Conservation (phyloP, 2,329 filamentous ascomycete genomes). For the Apiospora arundinis region DNA sequence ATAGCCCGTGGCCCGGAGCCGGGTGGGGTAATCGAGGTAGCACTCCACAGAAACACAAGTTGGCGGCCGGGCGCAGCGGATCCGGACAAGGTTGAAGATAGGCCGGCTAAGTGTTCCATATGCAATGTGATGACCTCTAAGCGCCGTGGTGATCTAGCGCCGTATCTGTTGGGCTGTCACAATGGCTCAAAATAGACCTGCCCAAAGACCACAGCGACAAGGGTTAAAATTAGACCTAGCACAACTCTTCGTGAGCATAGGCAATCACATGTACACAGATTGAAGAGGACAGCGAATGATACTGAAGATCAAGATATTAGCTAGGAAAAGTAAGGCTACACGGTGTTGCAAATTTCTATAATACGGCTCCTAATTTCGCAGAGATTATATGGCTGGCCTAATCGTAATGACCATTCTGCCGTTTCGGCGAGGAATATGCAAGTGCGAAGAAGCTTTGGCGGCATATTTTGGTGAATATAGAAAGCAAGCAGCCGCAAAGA, state of each 20-base stretch:
- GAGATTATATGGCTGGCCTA: not conserved
- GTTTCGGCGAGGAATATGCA: slow-evolving; percentile 8
- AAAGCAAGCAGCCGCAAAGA: slow-evolving; percentile 7
- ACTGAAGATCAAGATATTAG: not conserved
- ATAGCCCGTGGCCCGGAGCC: not conserved
- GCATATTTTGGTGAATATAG: slow-evolving; percentile 2
- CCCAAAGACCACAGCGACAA: not conserved
- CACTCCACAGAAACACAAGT: not conserved
- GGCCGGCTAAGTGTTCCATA: slow-evolving; percentile 2
- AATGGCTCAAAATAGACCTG: slow-evolving; percentile 6
- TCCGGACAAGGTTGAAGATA: not conserved
- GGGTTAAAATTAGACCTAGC: not conserved
- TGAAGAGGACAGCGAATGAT: not conserved
- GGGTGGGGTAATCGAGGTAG: not conserved
- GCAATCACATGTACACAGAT: not conserved
- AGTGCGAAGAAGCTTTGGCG: slow-evolving; percentile 4
- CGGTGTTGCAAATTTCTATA: not conserved
- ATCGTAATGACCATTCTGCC: slow-evolving; percentile 5
- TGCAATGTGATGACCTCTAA: slow-evolving; percentile 9
- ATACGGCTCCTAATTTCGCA: slow-evolving; percentile 3
- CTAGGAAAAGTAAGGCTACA: slow-evolving; percentile 3
- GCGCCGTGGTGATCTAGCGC: not conserved
- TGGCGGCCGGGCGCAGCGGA: not conserved
- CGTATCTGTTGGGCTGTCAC: not conserved
- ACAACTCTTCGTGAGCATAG: not conserved